Base-by-base conservation (phyloP, 2,329 filamentous ascomycete genomes). In the Hortaea werneckii region DNA sequence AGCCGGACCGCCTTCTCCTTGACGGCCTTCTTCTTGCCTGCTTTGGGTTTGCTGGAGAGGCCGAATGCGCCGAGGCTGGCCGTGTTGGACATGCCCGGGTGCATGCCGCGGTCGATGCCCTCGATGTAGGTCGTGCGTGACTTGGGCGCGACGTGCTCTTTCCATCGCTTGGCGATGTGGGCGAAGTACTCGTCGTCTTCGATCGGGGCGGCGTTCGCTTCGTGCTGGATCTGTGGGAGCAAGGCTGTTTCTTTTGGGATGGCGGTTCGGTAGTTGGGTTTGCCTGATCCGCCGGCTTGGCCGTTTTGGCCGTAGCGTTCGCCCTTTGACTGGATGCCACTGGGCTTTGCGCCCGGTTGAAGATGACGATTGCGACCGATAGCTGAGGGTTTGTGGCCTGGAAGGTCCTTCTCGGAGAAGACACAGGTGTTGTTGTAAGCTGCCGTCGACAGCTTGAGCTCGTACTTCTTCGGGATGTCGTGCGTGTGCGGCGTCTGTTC, bases 351-450 rank as follows among this genome's bases (percentile, higher is more conserved):
- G 34, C 26, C 35, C 13, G 41, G 32, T 39, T 40, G 30, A 10
- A 45, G 30, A 53, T 49, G 43, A 52, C 56, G 12, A 56, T 51
- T 42, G 48, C 55, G 45, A 40, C 47, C 13, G 44, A 47, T 34
- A 42, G 44, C 41, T 43, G 38, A 32, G 40, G 53, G 26, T 44
- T 45, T 42, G 45, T 54, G 47, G 34, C 86, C 86, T 0, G 88
- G 85, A 20, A 95, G 76, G 59, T 96, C 87, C 64, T 94, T 88
- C 67, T 98, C 92, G 37, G 85, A 88, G 62, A 98, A 98, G 46
- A 96, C 73, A 62, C 85, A 94, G 13, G 88, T 92, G 66, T 95
- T 95, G 58, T 79, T 79, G 30, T 90, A 79, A n/a, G 77, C 68
- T 37, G 71, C 63, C 37, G 79, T 76, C 26, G 77, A 81, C 40